Base-by-base conservation (phyloP, 2,329 filamentous ascomycete genomes). In the Penicillium sp. region DNA sequence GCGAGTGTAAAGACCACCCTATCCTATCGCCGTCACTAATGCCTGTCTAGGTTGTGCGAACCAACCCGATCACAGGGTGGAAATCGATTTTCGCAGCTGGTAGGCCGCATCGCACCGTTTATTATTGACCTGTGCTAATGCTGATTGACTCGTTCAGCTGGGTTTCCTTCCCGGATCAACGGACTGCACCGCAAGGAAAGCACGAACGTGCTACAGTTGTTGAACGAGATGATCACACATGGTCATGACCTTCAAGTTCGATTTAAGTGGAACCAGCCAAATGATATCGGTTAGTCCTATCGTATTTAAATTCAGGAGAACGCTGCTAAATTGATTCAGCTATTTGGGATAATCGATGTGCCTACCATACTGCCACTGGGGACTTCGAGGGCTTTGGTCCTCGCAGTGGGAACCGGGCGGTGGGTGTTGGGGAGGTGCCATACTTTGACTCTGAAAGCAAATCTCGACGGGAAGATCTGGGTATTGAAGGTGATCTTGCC, bases 341-440 rank as follows among this genome's bases (percentile, higher is more conserved):
- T 1, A 81, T 83, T 55, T 83, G 81, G 80, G 80, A 83, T 55
- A 83, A 83, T 61, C 71, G 80, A 14, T 78, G 74, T 38, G 77
- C 78, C 3, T 82, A 78, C 60, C 81, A 83, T 57, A 75, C 77
- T 0, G 80, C 80, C 0, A 83, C 79, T 2, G 73, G 75, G 9
- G 80, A 82, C 56, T 79, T 80, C 56, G 67, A 73, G 9, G 74
- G 69, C 1, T 63, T 74, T 3, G 80, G 79, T 0, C 72, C 79
- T 55, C 65, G 80, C 5, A 71, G 70, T 18, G 80, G 80, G 0
- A 74, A 75, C 20, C 65, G 81, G 2, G 78, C 76, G 2, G 78
- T 81, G 4, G 77, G 79, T 5, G 58, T 83, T 11, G 81, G 80
- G 0, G 80, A 83, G 68, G 71, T 67, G 58, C 80, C 80, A 4